These are phyloP conservation scores for Neonectria hederae DNA, from an alignment of 2,329 filamentous ascomycete species.

Conservation along the genomic window DNA sequence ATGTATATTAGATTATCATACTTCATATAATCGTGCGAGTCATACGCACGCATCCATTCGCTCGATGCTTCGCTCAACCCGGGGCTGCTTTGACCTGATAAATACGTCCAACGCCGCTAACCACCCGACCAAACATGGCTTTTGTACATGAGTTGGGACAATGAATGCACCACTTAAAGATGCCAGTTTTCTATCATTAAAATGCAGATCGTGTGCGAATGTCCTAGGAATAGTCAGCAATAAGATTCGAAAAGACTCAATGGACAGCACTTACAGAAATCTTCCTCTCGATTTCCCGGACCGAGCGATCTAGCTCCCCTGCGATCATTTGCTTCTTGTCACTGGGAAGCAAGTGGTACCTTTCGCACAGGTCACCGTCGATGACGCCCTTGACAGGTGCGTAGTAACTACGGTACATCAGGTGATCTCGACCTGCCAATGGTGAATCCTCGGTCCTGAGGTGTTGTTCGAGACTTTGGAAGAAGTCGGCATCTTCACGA, in stretches of 20 bases:
- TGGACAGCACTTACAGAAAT: constrained; percentile 68
- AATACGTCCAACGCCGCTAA: constrained; percentile 44
- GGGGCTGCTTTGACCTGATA: constrained; percentile 38
- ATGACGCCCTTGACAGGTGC: constrained; percentile 96
- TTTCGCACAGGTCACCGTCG: constrained; percentile 95
- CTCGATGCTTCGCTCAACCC: constrained; percentile 41
- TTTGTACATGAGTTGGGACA: constrained; percentile 41
- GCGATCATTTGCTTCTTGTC: constrained; percentile 97
- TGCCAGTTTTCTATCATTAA: constrained; percentile 47
- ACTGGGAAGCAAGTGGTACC: constrained; percentile 82
- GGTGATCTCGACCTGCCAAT: constrained; percentile 89
- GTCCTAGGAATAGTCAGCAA: constrained; percentile 54
- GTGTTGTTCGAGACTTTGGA: constrained; percentile 91
- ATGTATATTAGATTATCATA: constrained; percentile 43
- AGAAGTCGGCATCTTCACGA: constrained; percentile 96
- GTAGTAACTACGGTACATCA: constrained; percentile 96
- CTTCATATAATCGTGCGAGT: constrained; percentile 39
- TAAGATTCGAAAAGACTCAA: background rate
- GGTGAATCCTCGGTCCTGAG: constrained; percentile 87
- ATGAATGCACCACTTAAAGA: constrained; percentile 38
- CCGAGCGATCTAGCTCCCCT: constrained; percentile 87
- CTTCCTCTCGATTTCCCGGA: constrained; percentile 94
- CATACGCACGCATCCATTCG: constrained; percentile 37
- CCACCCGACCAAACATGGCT: constrained; percentile 36
- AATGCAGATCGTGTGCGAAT: constrained; percentile 69